Evolutionary conservation across 2,329 filamentous ascomycete genomes (phyloP), one percentile per base, ranked within the genome.

Genomic region (Elsinoe necatrix): DNA sequence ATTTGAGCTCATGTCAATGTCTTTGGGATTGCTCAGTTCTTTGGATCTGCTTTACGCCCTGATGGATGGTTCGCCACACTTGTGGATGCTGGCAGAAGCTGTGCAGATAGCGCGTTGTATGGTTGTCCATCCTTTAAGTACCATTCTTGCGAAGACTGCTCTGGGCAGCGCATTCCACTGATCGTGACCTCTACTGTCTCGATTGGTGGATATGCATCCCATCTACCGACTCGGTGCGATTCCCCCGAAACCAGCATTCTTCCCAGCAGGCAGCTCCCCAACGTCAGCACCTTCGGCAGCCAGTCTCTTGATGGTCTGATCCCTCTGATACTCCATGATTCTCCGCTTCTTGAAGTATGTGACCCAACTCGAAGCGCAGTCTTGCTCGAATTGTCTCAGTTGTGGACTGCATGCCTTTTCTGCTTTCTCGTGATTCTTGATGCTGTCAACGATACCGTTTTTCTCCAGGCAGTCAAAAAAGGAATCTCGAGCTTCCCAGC

Each of bases 261-360:
- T 29, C 20, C 48, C 48, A 11, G 29, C 20, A 23, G 54, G 54
- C 27, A 45, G 27, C 20, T 37, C 23, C 16, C 29, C 29, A 18
- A 56, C 54, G n/a, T 57, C 58, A 69, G 68, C 69, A 11, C 73
- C 73, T 67, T 78, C 66, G 62, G 72, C 69, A 67, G 73, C 70
- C 64, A 95, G 80, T 68, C 83, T 82, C 65, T 86, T 85, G 62
- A 95, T 75, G 21, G 89, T 86, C 72, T 84, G 78, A 67, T 87
- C 85, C 72, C 92, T 89, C 65, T 95, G 87, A 67, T 87, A 80
- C 64, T 98, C 93, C 73, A 95, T 92, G 34, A 97, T 89, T 66
- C 93, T 80, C 74, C 90, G 87, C 73, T 96, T 91, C 77, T 97
- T 96, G 75, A 98, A 98, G 73, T 98, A 97, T 73, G 90, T 89